phyloP scores from a whole-genome alignment of 495 filamentous ascomycete genomes.

The Annulohypoxylon bovei region DNA sequence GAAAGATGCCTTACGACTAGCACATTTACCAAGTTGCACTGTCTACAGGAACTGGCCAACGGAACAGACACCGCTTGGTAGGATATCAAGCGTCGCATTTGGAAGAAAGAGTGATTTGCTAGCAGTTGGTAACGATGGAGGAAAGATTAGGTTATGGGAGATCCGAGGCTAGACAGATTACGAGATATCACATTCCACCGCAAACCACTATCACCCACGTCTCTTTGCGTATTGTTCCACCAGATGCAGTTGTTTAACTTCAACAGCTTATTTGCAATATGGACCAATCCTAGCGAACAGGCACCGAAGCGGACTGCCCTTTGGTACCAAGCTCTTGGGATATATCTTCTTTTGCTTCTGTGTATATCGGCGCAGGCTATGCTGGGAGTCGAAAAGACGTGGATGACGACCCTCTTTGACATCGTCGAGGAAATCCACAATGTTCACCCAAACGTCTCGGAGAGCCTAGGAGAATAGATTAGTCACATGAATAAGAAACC shows the following conservation, averaged over 20 bases:
- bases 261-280: not conserved
- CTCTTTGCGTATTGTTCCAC: not conserved
- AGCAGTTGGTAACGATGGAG: constrained; percentile 86
- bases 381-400: constrained; percentile 31
- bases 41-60: constrained; percentile 99
- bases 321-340: constrained; percentile 30
- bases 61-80: constrained; percentile 83
- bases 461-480: constrained; percentile 40
- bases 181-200: constrained; percentile 3
- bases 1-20: constrained; percentile 85
- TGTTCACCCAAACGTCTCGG: constrained; percentile 48
- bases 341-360: constrained; percentile 20
- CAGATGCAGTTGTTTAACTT: not conserved
- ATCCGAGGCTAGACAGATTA: constrained; percentile 60
- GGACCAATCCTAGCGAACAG: constrained; percentile 24
- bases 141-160: constrained; percentile 88
- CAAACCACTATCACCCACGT: constrained; percentile 6
- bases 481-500: not conserved
- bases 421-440: constrained; percentile 50
- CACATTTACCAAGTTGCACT: constrained; percentile 90
- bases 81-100: constrained; percentile 83
- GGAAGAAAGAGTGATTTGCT: constrained; percentile 74
- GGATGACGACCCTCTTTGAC: constrained; percentile 24
- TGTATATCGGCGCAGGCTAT: constrained; percentile 43
- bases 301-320: constrained; percentile 45